These are phyloP conservation scores for Aspergillus sp. DNA, from an alignment of 2,329 filamentous ascomycete genomes.

Conservation along the genomic window DNA sequence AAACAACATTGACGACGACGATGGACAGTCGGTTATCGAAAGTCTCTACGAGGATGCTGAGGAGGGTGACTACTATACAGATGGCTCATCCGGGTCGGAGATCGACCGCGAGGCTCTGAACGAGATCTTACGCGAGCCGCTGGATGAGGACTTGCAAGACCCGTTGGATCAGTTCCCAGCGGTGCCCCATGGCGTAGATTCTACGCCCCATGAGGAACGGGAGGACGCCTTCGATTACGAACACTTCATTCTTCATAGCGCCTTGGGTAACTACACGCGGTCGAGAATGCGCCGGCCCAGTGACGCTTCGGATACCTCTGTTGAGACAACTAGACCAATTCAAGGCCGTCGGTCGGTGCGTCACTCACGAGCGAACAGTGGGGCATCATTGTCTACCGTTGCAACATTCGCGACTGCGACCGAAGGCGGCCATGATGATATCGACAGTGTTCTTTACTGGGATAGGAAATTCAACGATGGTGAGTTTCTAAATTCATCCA, in stretches of 20 bases:
- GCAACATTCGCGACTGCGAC: constrained; percentile 64
- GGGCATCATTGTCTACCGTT: constrained; percentile 59
- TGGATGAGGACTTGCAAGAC: constrained; percentile 38
- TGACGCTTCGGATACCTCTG: constrained; percentile 46
- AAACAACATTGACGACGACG: constrained; percentile 17
- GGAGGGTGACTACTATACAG: constrained; percentile 35
- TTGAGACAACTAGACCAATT: constrained; percentile 47
- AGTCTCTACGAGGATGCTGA: constrained; percentile 45
- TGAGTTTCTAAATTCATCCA: constrained; percentile 11
- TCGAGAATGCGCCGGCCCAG: constrained; percentile 30
- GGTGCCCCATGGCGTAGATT: constrained; percentile 46
- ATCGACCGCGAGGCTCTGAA: constrained; percentile 64
- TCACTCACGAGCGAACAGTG: constrained; percentile 53
- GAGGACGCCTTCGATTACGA: constrained; percentile 96
- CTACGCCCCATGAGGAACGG: constrained; percentile 82
- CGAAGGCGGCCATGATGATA: constrained; percentile 49
- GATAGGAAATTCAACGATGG: constrained; percentile 35
- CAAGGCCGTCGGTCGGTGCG: constrained; percentile 18
- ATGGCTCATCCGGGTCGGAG: constrained; percentile 37
- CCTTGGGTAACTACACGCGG: constrained; percentile 64
- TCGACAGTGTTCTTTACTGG: constrained; percentile 39
- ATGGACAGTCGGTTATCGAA: constrained; percentile 29
- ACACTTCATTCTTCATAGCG: constrained; percentile 90
- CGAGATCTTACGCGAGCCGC: constrained; percentile 49
- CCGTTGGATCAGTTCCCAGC: constrained; percentile 33